A percentile compares a stretch with the other conserved stretches of the same genome.
phyloP scores from a whole-genome alignment of 2,329 filamentous ascomycete genomes.

The Sporothrix euskadiensis region DNA sequence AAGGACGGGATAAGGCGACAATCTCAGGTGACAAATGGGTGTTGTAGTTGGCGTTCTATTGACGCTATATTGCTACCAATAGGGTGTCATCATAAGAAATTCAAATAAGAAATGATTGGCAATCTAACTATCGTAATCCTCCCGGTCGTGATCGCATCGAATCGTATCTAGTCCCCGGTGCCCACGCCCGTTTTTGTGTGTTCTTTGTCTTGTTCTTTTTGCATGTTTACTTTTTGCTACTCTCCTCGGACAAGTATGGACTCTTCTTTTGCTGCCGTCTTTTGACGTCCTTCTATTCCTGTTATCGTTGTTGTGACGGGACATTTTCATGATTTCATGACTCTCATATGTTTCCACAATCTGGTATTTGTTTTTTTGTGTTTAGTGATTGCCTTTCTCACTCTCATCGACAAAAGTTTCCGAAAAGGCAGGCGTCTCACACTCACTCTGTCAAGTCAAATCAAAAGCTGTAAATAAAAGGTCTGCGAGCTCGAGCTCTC shows the following conservation, averaged over 20 bases:
- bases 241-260: neutral
- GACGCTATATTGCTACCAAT: neutral
- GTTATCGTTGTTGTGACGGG: neutral
- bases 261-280: neutral
- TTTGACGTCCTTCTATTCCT: neutral
- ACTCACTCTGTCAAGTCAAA: too few relatives aligned
- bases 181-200: neutral
- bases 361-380: neutral
- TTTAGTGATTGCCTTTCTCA: neutral
- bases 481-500: neutral
- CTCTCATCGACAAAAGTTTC: neutral
- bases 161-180: neutral
- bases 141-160: conserved; percentile 1
- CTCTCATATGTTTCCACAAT: too few relatives aligned
- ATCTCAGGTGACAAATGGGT: neutral
- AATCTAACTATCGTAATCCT: neutral
- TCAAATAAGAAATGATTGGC: neutral
- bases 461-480: neutral
- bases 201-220: neutral
- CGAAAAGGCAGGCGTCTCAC: neutral
- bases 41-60: neutral
- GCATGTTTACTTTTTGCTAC: neutral
- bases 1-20: neutral
- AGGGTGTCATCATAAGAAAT: neutral
- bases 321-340: neutral